Conservation (phyloP, 352 stramenopile genomes). For the Phytophthora pistaciae region DNA sequence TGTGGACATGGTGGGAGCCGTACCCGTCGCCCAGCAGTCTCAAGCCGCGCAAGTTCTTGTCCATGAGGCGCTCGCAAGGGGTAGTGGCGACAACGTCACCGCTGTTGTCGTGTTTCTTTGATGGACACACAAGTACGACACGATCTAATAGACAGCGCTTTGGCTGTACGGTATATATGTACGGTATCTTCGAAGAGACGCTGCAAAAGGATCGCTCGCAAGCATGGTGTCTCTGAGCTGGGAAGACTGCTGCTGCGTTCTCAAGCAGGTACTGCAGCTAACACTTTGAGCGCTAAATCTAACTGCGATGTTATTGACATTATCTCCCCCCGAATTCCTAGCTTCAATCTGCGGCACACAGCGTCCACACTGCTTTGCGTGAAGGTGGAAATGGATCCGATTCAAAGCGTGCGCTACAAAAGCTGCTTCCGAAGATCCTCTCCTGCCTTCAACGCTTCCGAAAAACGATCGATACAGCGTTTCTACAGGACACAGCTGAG, state of each 20-base stretch:
- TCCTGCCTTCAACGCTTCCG: constrained; percentile 36
- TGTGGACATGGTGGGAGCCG: constrained; percentile 62
- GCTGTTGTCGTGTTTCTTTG: constrained; percentile 80
- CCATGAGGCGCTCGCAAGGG: constrained; percentile 55
- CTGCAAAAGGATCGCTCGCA: not conserved
- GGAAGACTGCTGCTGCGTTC: constrained; percentile 32
- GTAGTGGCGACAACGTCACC: constrained; percentile 84
- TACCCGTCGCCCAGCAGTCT: constrained; percentile 45
- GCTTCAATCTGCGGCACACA: constrained; percentile 37
- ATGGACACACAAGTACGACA: constrained; percentile 4
- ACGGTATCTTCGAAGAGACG: constrained; percentile 20
- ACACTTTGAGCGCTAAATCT: not conserved
- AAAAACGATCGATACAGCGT: constrained; percentile 17
- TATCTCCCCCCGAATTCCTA: constrained; percentile 2
- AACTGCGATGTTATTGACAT: not conserved
- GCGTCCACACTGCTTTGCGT: constrained; percentile 14
- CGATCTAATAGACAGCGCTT: constrained; percentile 15
- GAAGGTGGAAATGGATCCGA: not conserved
- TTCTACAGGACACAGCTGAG: constrained; percentile 11
- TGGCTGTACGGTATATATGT: no score
- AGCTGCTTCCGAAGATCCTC: constrained; percentile 27
- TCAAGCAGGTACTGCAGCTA: constrained; percentile 34
- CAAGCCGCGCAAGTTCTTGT: constrained; percentile 67
- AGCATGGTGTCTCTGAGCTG: constrained; percentile 20
- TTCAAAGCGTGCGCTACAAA: constrained; percentile 10